Base-by-base conservation (phyloP, 305 asterid species). In the Fraxinus angustifolia region DNA sequence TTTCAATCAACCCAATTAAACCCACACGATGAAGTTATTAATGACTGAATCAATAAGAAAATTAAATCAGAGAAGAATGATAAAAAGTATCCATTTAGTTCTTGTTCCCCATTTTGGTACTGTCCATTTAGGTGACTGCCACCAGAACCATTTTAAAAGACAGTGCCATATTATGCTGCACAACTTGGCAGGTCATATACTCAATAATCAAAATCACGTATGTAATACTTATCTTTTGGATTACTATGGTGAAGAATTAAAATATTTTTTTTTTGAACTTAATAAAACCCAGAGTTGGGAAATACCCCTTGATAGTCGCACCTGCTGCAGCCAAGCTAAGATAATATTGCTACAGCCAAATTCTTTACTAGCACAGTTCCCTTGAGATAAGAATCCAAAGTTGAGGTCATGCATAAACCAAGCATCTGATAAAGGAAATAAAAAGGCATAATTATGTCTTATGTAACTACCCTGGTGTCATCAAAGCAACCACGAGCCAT, bases 271-370 rank as follows among this genome's bases (percentile, higher is more conserved):
- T 30, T 67, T 10, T 16, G 45, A 82, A 79, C 75, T 45, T 56
- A 80, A 28, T 3, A 84, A 82, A 82, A 79, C 79, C 65, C 74
- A 81, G 72, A 81, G 58, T 77, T 82, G 79, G 80, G 79, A 82
- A 85, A 67, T 93, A 95, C 99, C 99, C 93, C 89, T 94, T 95
- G 88, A 95, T 89, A 73, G 93, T 93, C 75, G 98, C 99, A 81
- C 98, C 92, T 65, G 98, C 98, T 21, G 98, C 98, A 78, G 96
- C 99, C 92, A 95, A 90, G 90, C 98, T 92, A 77, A 95, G 96
- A 88, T 95, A 95, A 85, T 91, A 95, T 83, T 95, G 98, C 89
- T 95, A 97, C 98, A 79, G 99, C 97, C 87, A 95, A 86, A 85
- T 88, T 90, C 85, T 93, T 93, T 75, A 95, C 93, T 82, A 95